Evolutionary conservation across 352 stramenopile species (phyloP).

Genomic region (Pythium coloratum): DNA sequence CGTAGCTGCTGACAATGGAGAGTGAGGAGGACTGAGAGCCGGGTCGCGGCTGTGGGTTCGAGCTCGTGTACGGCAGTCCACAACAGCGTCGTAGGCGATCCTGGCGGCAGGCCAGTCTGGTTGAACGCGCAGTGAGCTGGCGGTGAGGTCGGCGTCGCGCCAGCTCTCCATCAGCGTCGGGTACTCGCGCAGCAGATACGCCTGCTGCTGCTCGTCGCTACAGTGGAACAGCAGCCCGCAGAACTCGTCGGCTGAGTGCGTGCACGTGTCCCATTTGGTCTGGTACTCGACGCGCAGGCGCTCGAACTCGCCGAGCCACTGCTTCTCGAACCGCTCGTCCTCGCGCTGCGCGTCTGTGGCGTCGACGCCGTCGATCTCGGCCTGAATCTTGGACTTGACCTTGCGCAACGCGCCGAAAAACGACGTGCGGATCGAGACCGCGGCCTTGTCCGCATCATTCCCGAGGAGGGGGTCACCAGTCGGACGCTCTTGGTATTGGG

Average conservation of each 20-base stretch:
- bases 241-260: conserved; percentile 65
- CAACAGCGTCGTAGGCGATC: conserved; percentile 13
- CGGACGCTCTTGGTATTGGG: neutral
- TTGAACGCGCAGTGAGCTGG: conserved; percentile 26
- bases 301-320: conserved; percentile 65
- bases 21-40: neutral
- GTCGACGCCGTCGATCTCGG: conserved; percentile 50
- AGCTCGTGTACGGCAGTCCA: conserved; percentile 24
- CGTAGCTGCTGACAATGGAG: no score
- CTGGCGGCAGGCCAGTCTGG: conserved; percentile 43
- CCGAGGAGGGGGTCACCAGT: neutral
- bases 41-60: neutral
- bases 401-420: conserved; percentile 55
- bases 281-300: conserved; percentile 43
- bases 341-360: conserved; percentile 40
- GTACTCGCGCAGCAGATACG: conserved; percentile 47
- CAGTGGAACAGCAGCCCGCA: conserved; percentile 61
- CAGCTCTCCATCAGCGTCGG: conserved; percentile 61
- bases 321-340: conserved; percentile 47
- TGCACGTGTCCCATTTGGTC: conserved; percentile 65
- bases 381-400: conserved; percentile 57
- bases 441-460: neutral
- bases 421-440: conserved; percentile 30
- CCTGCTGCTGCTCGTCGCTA: conserved; percentile 46
- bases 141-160: conserved; percentile 30